These are phyloP conservation scores for Aspergillus ochraceoroseus DNA, from an alignment of 2,329 filamentous ascomycete species.

Conservation along the genomic window DNA sequence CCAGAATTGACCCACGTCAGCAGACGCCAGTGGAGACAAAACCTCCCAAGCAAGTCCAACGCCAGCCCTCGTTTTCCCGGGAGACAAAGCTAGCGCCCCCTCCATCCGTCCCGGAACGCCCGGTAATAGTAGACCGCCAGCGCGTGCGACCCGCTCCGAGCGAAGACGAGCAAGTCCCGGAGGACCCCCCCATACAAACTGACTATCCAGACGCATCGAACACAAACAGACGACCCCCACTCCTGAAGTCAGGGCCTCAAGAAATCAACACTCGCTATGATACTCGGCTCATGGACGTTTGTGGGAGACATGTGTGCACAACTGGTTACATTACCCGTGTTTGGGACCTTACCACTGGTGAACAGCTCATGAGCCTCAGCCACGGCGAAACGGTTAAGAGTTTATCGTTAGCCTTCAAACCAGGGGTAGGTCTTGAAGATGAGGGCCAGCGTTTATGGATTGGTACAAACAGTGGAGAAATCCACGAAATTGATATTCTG, in stretches of 20 bases:
- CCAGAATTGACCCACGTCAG: slow-evolving; percentile 13
- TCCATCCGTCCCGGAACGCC: slow-evolving; percentile 21
- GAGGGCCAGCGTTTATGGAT: slow-evolving; percentile 84
- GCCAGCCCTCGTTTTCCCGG: slow-evolving; percentile 30
- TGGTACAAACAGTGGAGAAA: slow-evolving; percentile 79
- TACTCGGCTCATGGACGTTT: slow-evolving; percentile 78
- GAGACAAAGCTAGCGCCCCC: slow-evolving; percentile 23
- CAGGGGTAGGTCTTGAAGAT: slow-evolving; percentile 67
- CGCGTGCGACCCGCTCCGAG: slow-evolving; percentile 43
- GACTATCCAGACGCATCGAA: slow-evolving; percentile 80
- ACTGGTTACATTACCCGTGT: slow-evolving; percentile 81
- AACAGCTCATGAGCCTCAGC: slow-evolving; percentile 71
- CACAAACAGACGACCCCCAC: slow-evolving; percentile 77
- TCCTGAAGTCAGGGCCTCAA: slow-evolving; percentile 63
- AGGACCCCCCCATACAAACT: slow-evolving; percentile 50
- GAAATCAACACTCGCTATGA: slow-evolving; percentile 85
- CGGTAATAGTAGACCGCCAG: slow-evolving; percentile 21
- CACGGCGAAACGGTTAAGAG: slow-evolving; percentile 83
- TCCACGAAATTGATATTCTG: slow-evolving; percentile 80
- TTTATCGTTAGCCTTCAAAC: slow-evolving; percentile 79
- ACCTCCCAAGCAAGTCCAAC: slow-evolving; percentile 21
- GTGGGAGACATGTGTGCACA: slow-evolving; percentile 80
- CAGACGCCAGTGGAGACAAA: slow-evolving; percentile 21
- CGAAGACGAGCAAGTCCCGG: slow-evolving; percentile 47
- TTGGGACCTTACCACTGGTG: slow-evolving; percentile 80